Evolutionary conservation across 1,284 basidiomycete species (phyloP).

Genomic region (Cryptococcus jaspeensis): DNA sequence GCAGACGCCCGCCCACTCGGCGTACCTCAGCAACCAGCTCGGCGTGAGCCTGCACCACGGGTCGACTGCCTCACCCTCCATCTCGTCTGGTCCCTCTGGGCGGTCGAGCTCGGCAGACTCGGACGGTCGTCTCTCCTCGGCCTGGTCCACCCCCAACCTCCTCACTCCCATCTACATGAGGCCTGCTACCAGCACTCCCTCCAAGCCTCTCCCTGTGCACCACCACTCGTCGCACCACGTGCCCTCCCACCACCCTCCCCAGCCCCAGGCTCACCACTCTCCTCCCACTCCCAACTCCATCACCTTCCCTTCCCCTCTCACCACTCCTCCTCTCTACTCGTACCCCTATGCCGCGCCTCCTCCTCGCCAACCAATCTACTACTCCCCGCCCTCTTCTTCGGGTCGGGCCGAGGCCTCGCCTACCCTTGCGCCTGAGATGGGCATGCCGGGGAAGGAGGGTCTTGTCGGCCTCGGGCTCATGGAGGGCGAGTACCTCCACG

Average conservation of each 20-base stretch:
- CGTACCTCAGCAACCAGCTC: slow-evolving; percentile 16
- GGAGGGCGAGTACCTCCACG: slow-evolving; percentile 3
- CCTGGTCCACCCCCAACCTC: slow-evolving; percentile 20
- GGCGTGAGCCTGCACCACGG: neutral
- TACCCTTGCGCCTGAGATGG: slow-evolving; percentile 39
- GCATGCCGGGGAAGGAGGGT: slow-evolving; percentile 18
- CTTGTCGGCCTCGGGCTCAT: slow-evolving; percentile 32
- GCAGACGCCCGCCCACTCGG: slow-evolving; percentile 19
- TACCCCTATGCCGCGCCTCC: slow-evolving; percentile 7
- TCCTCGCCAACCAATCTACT: slow-evolving; percentile 26
- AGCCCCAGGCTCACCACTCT: slow-evolving; percentile 7
- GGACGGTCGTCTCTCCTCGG: slow-evolving; percentile 9
- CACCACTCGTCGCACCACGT: neutral
- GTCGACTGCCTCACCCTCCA: neutral
- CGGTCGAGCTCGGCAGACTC: slow-evolving; percentile 2
- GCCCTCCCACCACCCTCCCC: slow-evolving; percentile 8
- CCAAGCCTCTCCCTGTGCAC: slow-evolving; percentile 1
- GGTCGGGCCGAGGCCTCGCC: slow-evolving; percentile 31
- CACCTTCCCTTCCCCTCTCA: slow-evolving; percentile 12
- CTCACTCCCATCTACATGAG: slow-evolving; percentile 18
- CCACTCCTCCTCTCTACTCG: slow-evolving; percentile 8
- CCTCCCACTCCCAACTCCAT: slow-evolving; percentile 5
- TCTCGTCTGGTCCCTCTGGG: slow-evolving; percentile 2
- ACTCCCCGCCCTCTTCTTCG: slow-evolving; percentile 31
- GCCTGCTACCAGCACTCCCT: neutral